Evolutionary conservation across 2,329 filamentous ascomycete species (phyloP).

Genomic region (Byssoonygena ceratinophila): DNA sequence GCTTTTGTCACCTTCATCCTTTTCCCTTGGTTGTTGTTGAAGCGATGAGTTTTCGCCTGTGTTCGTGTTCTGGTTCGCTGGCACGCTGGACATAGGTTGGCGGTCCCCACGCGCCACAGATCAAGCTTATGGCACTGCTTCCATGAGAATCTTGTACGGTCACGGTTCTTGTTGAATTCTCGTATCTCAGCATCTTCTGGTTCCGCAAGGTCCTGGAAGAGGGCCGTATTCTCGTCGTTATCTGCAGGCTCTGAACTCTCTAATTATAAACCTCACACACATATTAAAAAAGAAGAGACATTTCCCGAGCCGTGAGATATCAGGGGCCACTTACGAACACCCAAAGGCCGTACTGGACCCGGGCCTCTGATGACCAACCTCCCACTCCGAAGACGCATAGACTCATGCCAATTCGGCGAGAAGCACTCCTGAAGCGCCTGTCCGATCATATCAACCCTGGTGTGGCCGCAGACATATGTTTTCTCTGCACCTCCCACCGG

Average conservation of each 20-base stretch:
- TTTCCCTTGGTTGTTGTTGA: neutral
- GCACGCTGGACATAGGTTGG: neutral
- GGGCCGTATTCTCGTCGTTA: neutral
- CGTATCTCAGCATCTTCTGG: neutral
- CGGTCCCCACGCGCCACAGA: neutral
- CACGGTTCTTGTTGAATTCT: neutral
- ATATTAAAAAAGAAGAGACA: neutral
- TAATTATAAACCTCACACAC: neutral
- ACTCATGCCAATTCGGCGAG: neutral
- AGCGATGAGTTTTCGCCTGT: neutral
- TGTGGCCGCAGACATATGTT: constrained; percentile 9
- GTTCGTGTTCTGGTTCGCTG: neutral
- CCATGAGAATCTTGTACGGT: constrained; percentile 7
- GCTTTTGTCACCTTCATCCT: neutral
- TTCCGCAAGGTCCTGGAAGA: neutral
- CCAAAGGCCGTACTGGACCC: no score
- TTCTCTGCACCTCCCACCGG: neutral
- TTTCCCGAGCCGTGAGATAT: neutral
- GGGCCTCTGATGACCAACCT: no score
- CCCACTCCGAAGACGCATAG: neutral
- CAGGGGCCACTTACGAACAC: constrained; percentile 3
- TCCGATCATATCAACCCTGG: neutral
- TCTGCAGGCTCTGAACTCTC: neutral
- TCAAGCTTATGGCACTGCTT: neutral
- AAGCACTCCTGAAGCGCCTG: constrained; percentile 10